These are phyloP conservation scores for Nyssa sinensis DNA, from an alignment of 148 eudicot genomes.

Conservation along the genomic window DNA sequence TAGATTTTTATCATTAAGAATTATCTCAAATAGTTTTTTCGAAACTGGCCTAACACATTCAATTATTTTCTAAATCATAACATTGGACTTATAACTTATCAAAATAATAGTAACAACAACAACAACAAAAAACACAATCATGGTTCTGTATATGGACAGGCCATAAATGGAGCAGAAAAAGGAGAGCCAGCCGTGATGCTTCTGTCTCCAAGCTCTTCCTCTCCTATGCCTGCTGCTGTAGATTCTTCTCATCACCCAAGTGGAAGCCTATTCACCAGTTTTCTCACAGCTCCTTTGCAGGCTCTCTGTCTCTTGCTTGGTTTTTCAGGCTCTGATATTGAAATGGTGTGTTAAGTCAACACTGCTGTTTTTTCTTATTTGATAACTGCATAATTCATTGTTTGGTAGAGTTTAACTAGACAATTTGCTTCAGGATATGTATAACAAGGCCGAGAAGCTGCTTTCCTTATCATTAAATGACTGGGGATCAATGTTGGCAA, in stretches of 20 bases:
- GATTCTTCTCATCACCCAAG: slow-evolving; percentile 54
- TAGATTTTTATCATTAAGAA: background rate
- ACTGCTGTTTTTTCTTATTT: background rate
- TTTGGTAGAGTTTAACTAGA: slow-evolving; percentile 4
- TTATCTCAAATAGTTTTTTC: too few species aligned
- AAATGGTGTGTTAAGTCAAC: slow-evolving; percentile 41
- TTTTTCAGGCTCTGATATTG: slow-evolving; percentile 58
- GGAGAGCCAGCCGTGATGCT: slow-evolving; percentile 79
- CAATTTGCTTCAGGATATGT: slow-evolving; percentile 51
- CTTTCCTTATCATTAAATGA: slow-evolving; percentile 58
- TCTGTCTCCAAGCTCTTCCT: slow-evolving; percentile 59
- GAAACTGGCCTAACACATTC: too few species aligned
- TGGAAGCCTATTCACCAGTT: slow-evolving; percentile 83
- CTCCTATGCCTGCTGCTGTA: slow-evolving; percentile 34
- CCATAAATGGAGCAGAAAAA: slow-evolving; percentile 68
- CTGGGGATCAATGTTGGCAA: slow-evolving; percentile 61
- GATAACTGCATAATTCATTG: slow-evolving; percentile 6
- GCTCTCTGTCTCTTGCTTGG: slow-evolving; percentile 74
- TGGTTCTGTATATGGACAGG: slow-evolving; percentile 41
- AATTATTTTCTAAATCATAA: background rate
- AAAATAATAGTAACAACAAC: too few species aligned
- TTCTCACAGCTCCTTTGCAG: slow-evolving; percentile 80
- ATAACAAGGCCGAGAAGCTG: slow-evolving; percentile 47
- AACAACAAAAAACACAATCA: slow-evolving; percentile 14
- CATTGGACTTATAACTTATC: too few species aligned